Evolutionary conservation across 2,329 filamentous ascomycete species (phyloP).

Genomic region (Calonectria leucothoes): DNA sequence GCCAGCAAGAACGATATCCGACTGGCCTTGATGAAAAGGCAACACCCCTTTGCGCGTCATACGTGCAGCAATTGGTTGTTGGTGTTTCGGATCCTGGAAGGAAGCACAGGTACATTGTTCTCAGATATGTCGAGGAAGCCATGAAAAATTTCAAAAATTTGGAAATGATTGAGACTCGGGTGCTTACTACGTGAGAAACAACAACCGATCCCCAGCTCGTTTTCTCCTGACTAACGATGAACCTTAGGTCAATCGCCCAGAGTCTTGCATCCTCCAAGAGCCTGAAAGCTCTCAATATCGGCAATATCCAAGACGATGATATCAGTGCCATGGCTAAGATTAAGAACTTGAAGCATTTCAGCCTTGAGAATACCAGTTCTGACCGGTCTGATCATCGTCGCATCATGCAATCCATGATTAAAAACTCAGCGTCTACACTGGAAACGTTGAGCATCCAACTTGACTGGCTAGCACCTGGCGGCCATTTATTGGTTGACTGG

Average conservation of each 20-base stretch:
- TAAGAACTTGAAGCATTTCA: constrained; percentile 30
- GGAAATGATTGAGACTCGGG: constrained; percentile 22
- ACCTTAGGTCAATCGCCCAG: constrained; percentile 21
- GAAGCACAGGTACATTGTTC: constrained; percentile 27
- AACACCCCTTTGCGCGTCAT: constrained; percentile 16
- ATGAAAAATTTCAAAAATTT: constrained; percentile 27
- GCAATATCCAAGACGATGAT: not conserved
- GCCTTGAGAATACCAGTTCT: not conserved
- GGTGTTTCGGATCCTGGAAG: constrained; percentile 4
- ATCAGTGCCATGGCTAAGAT: constrained; percentile 1
- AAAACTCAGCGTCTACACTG: constrained; percentile 33
- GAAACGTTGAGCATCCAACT: not conserved
- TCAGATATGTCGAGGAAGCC: constrained; percentile 32
- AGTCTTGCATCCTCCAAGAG: constrained; percentile 19
- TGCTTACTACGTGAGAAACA: constrained; percentile 26
- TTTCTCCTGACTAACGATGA: constrained; percentile 3
- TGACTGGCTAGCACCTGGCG: not conserved
- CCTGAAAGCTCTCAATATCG: constrained; percentile 21
- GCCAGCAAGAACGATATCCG: constrained; percentile 30
- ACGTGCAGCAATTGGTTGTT: constrained; percentile 23
- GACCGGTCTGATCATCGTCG: not conserved
- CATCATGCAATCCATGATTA: not conserved
- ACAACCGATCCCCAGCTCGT: not conserved
- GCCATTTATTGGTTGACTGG: constrained; percentile 4
- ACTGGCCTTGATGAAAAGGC: not conserved